Evolutionary conservation across 2,329 filamentous ascomycete genomes (phyloP).

Genomic region (Zelopaecilomyces penicillatus): DNA sequence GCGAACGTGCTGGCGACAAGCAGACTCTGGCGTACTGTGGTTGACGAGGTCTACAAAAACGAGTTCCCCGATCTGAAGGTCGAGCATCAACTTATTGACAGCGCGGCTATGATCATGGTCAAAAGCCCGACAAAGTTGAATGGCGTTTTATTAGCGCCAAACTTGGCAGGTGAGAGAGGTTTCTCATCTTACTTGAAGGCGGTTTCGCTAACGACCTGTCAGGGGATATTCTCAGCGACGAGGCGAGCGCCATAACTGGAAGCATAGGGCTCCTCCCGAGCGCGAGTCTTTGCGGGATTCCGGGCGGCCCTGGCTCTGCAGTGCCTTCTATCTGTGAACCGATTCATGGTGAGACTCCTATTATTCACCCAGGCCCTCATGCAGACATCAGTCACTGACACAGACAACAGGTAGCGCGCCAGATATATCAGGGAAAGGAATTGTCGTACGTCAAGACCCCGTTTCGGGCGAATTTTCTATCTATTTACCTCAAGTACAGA

Average conservation of each 20-base stretch:
- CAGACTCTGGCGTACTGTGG: conserved; percentile 80
- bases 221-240: conserved; percentile 92
- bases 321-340: conserved; percentile 85
- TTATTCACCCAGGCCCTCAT: not conserved
- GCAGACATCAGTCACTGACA: conserved; percentile 2
- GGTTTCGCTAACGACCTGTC: conserved; percentile 44
- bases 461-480: conserved; percentile 3
- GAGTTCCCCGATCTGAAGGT: conserved; percentile 85
- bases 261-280: conserved; percentile 82
- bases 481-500: conserved; percentile 7
- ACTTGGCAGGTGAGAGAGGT: conserved; percentile 27
- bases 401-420: conserved; percentile 63
- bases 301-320: conserved; percentile 77
- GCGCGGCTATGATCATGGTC: conserved; percentile 94
- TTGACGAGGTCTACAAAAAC: conserved; percentile 73
- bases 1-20: conserved; percentile 91
- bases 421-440: conserved; percentile 84
- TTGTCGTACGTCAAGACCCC: conserved; percentile 42
- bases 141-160: conserved; percentile 85
- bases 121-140: conserved; percentile 86
- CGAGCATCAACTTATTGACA: conserved; percentile 87
- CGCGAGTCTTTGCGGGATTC: conserved; percentile 77
- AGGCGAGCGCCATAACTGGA: conserved; percentile 89
- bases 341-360: conserved; percentile 64
- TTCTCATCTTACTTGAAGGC: too few species aligned